These are phyloP conservation scores for Arctium lappa DNA, from an alignment of 129 eudicot species.

Conservation along the genomic window DNA sequence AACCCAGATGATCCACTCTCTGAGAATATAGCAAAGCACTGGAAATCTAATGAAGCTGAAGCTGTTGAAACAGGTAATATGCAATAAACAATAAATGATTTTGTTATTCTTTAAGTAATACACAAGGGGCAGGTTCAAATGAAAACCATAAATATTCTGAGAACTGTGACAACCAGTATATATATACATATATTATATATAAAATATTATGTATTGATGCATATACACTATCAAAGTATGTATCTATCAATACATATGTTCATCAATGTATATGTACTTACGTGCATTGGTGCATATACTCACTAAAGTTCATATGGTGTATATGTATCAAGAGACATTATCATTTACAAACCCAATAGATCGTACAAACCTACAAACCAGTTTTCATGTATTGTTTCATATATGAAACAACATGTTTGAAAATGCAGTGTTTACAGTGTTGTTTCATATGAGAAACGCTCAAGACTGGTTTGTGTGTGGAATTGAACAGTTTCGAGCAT, in stretches of 20 bases:
- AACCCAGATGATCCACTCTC: constrained; percentile 60
- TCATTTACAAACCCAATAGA: neutral
- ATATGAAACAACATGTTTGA: too few relatives aligned
- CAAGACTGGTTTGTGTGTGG: neutral
- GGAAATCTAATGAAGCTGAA: constrained; percentile 57
- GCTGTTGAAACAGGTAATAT: constrained; percentile 53
- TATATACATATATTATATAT: neutral
- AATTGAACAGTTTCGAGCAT: neutral
- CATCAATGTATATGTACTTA: neutral
- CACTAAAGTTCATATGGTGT: neutral
- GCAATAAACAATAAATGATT: neutral
- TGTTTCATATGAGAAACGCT: neutral
- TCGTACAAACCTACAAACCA: neutral
- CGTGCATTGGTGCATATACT: neutral
- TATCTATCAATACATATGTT: neutral
- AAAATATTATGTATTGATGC: too few relatives aligned
- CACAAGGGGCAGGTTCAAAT: neutral
- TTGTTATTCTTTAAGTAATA: neutral
- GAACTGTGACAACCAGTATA: neutral
- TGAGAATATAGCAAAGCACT: constrained; percentile 54
- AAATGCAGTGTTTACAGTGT: too few relatives aligned
- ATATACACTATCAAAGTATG: neutral
- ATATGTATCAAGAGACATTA: neutral
- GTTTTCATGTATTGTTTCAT: neutral
- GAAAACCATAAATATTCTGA: neutral